phyloP scores from a whole-genome alignment of 1,139 yeast genomes.

The Komagataea norvegica region DNA sequence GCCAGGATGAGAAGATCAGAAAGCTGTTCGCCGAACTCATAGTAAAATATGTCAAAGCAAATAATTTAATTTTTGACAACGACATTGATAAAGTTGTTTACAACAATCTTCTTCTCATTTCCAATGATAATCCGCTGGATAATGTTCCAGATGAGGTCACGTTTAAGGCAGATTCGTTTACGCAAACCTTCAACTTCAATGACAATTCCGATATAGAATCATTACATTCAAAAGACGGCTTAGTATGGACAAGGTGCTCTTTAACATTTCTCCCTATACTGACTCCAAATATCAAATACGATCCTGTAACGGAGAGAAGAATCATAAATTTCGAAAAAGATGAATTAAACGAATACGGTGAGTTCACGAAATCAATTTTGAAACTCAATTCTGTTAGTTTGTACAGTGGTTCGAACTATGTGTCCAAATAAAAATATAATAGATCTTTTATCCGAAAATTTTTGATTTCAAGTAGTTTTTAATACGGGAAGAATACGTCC shows the following conservation, averaged over 20 bases:
- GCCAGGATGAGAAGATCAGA: conserved; percentile 18
- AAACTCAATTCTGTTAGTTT: conserved; percentile 11
- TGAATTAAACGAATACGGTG: conserved; percentile 15
- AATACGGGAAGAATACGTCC: background rate
- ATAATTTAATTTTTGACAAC: conserved; percentile 22
- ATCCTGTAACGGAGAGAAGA: conserved; percentile 33
- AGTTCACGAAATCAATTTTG: conserved; percentile 16
- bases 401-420: conserved; percentile 20
- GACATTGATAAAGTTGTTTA: conserved; percentile 30
- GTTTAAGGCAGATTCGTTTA: conserved; percentile 29
- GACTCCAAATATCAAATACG: conserved; percentile 31
- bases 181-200: conserved; percentile 28
- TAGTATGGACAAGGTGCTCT: conserved; percentile 34
- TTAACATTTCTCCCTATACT: conserved; percentile 33
- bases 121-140: conserved; percentile 11
- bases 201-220: conserved; percentile 16
- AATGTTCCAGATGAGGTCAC: conserved; percentile 10
- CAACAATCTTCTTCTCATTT: conserved; percentile 22
- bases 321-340: conserved; percentile 28
- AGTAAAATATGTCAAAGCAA: conserved; percentile 26
- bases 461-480: conserved; percentile 1
- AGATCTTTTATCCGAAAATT: background rate
- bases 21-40: conserved; percentile 25
- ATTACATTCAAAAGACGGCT: conserved; percentile 28
- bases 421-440: conserved; percentile 6